These are phyloP conservation scores for Fusarium nelsonii DNA, from an alignment of 2,329 filamentous ascomycete species.

Conservation along the genomic window DNA sequence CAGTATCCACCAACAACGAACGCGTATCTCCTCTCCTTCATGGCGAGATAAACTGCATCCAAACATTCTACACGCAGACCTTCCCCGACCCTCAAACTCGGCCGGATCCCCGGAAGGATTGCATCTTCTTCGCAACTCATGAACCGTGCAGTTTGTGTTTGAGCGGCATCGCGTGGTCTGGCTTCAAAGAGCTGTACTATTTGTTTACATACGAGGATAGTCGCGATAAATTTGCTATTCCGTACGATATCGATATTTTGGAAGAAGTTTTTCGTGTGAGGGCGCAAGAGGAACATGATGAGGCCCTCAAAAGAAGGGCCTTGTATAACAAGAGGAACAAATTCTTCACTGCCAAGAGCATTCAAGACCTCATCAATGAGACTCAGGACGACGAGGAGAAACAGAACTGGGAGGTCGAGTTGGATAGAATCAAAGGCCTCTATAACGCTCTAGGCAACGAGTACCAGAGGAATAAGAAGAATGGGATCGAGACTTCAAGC, in stretches of 20 bases:
- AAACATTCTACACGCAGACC: conserved; percentile 63
- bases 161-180: conserved; percentile 69
- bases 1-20: conserved; percentile 69
- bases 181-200: conserved; percentile 68
- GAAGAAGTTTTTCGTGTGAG: conserved; percentile 66
- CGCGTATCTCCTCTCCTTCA: conserved; percentile 66
- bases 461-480: conserved; percentile 63
- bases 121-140: conserved; percentile 70
- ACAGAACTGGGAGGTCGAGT: conserved; percentile 54
- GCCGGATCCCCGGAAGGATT: conserved; percentile 58
- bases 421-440: conserved; percentile 61
- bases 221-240: conserved; percentile 66
- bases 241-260: conserved; percentile 69
- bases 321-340: conserved; percentile 69
- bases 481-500: conserved; percentile 59
- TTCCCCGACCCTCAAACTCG: conserved; percentile 53
- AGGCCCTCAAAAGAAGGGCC: conserved; percentile 54
- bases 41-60: conserved; percentile 72
- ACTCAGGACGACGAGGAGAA: conserved; percentile 54
- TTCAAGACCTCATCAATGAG: conserved; percentile 56
- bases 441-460: conserved; percentile 61
- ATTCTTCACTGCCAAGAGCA: conserved; percentile 63
- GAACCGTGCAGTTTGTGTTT: conserved; percentile 70
- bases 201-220: conserved; percentile 71
- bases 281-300: conserved; percentile 54